A percentile compares a stretch with the other conserved stretches of the same genome.
These are phyloP conservation scores for Tulasnella sp. DNA, from an alignment of 768 basidiomycete genomes.

Conservation along the genomic window DNA sequence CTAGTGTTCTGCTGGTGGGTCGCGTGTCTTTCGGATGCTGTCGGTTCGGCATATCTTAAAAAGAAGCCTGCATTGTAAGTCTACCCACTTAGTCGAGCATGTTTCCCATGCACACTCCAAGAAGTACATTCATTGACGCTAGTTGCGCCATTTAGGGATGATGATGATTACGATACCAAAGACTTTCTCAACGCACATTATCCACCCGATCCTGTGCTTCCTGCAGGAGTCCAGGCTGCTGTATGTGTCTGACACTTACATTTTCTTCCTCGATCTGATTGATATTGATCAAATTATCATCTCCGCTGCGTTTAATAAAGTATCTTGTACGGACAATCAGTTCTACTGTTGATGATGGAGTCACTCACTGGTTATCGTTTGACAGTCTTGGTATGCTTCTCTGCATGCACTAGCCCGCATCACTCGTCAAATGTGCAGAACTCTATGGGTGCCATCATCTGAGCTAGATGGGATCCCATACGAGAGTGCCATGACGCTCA, in stretches of 20 bases:
- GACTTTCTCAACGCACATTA: conserved; percentile 29
- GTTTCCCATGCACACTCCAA: neutral
- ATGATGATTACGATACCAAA: conserved; percentile 71
- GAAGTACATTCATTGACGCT: conserved; percentile 17
- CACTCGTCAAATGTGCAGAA: conserved; percentile 66
- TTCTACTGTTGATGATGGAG: no score
- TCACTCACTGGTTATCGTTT: neutral
- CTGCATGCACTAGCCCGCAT: conserved; percentile 74
- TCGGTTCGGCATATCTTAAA: conserved; percentile 70
- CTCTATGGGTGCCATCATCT: conserved; percentile 66
- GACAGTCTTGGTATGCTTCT: conserved; percentile 76
- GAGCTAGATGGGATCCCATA: conserved; percentile 67
- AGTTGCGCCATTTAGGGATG: conserved; percentile 35
- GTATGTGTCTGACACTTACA: neutral
- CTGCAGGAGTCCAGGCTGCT: conserved; percentile 12
- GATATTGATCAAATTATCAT: neutral
- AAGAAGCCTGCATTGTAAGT: conserved; percentile 63
- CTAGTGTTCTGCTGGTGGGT: conserved; percentile 95
- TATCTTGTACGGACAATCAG: no score
- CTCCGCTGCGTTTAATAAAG: neutral
- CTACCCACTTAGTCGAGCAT: neutral
- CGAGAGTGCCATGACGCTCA: conserved; percentile 45
- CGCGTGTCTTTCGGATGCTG: conserved; percentile 75
- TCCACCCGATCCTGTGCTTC: conserved; percentile 3
- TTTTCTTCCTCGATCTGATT: neutral